Evolutionary conservation across 257 asterid species (phyloP).

Genomic region (Coffea canephora): DNA sequence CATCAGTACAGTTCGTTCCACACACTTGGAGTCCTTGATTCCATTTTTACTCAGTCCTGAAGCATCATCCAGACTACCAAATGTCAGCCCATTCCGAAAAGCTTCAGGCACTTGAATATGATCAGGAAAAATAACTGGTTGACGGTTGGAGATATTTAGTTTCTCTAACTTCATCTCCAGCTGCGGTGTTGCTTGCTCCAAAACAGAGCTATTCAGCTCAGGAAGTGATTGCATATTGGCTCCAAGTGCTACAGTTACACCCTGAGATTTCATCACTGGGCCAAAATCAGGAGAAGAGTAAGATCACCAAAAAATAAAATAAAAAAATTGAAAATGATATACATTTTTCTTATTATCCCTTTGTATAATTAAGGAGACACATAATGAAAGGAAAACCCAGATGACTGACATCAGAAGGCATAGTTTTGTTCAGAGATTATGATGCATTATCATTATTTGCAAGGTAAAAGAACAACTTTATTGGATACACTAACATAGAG

Average conservation of each 20-base stretch:
- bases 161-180: constrained; percentile 39
- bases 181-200: constrained; percentile 30
- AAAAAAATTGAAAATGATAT: neutral
- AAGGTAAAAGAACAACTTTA: neutral
- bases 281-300: constrained; percentile 15
- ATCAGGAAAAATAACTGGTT: constrained; percentile 54
- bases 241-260: constrained; percentile 22
- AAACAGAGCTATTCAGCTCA: constrained; percentile 23
- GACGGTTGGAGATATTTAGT: constrained; percentile 24
- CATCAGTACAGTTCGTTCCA: constrained; percentile 22
- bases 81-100: constrained; percentile 38
- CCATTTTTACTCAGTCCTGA: constrained; percentile 18
- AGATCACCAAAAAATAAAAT: neutral
- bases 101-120: constrained; percentile 61
- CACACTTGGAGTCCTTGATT: constrained; percentile 18
- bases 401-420: neutral
- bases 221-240: constrained; percentile 25
- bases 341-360: neutral
- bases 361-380: neutral
- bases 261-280: constrained; percentile 37
- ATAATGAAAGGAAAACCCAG: neutral
- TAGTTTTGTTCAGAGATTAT: neutral
- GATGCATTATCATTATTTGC: neutral
- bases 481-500: neutral
- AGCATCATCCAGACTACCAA: constrained; percentile 53